Conservation (phyloP, 2,329 filamentous ascomycete genomes). For the Davidsoniella eucalypti region DNA sequence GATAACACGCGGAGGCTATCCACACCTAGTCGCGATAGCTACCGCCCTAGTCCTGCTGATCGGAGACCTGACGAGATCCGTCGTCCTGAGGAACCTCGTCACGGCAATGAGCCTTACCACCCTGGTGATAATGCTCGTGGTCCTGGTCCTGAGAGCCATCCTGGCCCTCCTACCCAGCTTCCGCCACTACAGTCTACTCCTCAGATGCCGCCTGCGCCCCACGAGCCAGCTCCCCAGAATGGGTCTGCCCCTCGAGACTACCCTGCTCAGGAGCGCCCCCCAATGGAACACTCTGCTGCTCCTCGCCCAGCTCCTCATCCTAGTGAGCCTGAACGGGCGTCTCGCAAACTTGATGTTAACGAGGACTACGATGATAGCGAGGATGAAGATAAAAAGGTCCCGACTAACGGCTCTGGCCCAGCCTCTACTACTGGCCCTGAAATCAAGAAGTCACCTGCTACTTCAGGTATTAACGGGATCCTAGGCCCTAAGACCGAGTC, state of each 20-base stretch:
- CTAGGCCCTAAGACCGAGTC: constrained; percentile 33
- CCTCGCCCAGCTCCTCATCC: constrained; percentile 20
- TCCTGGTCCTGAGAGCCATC: constrained; percentile 32
- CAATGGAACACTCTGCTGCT: constrained; percentile 25
- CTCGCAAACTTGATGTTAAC: constrained; percentile 90
- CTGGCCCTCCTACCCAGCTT: constrained; percentile 36
- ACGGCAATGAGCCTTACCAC: constrained; percentile 66
- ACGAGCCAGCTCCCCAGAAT: constrained; percentile 24
- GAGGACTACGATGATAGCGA: constrained; percentile 94
- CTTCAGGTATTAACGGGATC: constrained; percentile 31
- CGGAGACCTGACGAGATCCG: constrained; percentile 47
- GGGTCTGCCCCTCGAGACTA: constrained; percentile 35
- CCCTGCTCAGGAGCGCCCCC: constrained; percentile 39
- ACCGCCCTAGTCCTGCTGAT: constrained; percentile 66
- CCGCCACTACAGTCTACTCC: constrained; percentile 47
- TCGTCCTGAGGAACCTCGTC: constrained; percentile 42
- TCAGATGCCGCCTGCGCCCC: constrained; percentile 36
- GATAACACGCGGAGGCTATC: constrained; percentile 62
- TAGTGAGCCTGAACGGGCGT: constrained; percentile 66
- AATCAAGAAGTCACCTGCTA: constrained; percentile 32
- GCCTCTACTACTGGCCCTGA: constrained; percentile 32
- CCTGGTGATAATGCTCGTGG: constrained; percentile 85
- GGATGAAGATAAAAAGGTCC: constrained; percentile 60
- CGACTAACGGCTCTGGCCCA: constrained; percentile 22
- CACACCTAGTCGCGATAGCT: constrained; percentile 52